Base-by-base conservation (phyloP, 805 yeast species). In the Zygosaccharomyces siamensis region DNA sequence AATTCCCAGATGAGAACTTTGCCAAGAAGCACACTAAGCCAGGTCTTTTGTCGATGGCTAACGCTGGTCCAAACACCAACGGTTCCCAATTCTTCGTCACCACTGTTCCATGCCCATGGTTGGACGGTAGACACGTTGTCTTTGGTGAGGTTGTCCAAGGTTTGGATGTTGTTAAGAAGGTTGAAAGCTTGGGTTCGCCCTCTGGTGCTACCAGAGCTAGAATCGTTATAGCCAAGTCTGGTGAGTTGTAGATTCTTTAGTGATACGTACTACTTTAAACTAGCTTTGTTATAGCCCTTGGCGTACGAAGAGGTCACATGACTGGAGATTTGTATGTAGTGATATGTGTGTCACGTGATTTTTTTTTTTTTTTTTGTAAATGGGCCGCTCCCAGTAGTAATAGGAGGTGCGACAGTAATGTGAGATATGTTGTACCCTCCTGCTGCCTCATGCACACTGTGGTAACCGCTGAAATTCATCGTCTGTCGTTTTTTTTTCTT, bases 21-120 rank as follows among this genome's bases (percentile, higher is more conserved):
- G 58, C 70, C 58, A 79, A 80, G 74, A 83, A 69, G 60, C 96
- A 88, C 78, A 80, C 77, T 70, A 81, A 76, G 67, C 84, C 92
- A 54, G 95, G 95, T 66, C 75, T 86, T 57, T 72, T 88, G 65
- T 87, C 95, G 37, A 88, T 88, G 96, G 96, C 96, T 55, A 88
- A 88, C 61, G 85, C 92, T 50, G 96, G 96, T 60, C 92, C 92
- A 70, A 84, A 86, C 80, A 86, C 96, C 68, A 88, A 88, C 68
- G 93, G 95, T 21, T 86, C 95, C 23, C 96, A 88, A 72, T 88
- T 88, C 72, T 88, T 87, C 75, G 83, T 88, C 67, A 85, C 95
- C 61, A 84, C 90, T 47, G 89, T 83, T 42, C 77, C 82, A 61
- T 77, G 84, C 60, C 83, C 87, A 55, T 84, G 88, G 87, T 78